Base-by-base conservation (phyloP, 192 early-diverging fungal species). In the Dimargaris cristalligena region DNA sequence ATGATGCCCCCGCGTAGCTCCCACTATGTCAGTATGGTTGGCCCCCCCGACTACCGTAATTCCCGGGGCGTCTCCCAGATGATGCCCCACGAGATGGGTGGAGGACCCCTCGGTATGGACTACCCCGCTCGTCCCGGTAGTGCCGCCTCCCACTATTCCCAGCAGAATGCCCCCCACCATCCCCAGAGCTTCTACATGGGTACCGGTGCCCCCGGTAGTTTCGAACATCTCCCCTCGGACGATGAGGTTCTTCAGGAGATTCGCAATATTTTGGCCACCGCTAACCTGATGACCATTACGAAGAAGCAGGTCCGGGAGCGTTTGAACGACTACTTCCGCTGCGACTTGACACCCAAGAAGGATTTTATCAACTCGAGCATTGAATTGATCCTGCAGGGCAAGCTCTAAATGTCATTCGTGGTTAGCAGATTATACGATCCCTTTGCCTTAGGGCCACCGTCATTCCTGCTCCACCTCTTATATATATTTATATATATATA, bases 301-400 rank as follows among this genome's bases (percentile, higher is more conserved):
- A 90, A 91, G 72, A 85, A 85, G 65, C 82, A 83, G 65, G 85
- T 94, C 52, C 74, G 87, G 8, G 80, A 85, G 34, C 77, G 81
- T 54, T 62, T 90, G 34, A 69, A 74, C 9, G 65, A 62, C 2
- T 64, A 79, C 30, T 92, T 88, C 68, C 80, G 82, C 26, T 49
- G 79, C 18, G 87, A 94, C 54, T 63, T 91, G 70, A 62, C 65
- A 0, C 44, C 64, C 6, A 67, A 76, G 61, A 79, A 82, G 61
- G 79, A 76, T 28, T 88, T 86, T 71, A 89, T 93, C 55, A 85
- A 82, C 58, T 68, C 77, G 41, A 61, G 63, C 2, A 82, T 93
- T 30, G 86, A 90, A 26, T 25, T 52, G 50, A 30, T 52, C 23
- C 23, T 52, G 23, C 50, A 52, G 23, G 50, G 50, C 28, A 16